A percentile compares a stretch with the other conserved stretches of the same genome.
Evolutionary conservation across 352 stramenopile species (phyloP).

Genomic region (Globisporangium megalacanthum): DNA sequence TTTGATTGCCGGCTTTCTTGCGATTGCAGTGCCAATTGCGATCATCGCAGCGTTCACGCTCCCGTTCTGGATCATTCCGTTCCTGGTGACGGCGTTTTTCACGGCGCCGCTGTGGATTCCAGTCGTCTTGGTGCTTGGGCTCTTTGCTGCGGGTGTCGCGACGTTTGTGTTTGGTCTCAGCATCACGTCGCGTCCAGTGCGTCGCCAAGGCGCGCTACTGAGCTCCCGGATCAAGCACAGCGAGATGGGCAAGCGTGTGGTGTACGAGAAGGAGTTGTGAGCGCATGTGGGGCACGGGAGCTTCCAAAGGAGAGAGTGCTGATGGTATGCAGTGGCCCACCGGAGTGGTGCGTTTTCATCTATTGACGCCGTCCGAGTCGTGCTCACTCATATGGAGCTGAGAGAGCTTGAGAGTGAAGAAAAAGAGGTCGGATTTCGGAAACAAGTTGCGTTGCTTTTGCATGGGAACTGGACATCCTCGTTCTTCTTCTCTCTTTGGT

Average conservation of each 20-base stretch:
- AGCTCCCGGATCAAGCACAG: conserved; percentile 79
- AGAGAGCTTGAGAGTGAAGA: too few species aligned
- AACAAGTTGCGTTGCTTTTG: too few species aligned
- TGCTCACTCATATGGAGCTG: too few species aligned
- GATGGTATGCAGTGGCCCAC: too few species aligned
- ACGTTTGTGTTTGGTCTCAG: conserved; percentile 73
- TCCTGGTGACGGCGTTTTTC: conserved; percentile 71
- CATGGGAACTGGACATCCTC: too few species aligned
- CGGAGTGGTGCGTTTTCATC: too few species aligned
- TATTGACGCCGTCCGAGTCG: too few species aligned
- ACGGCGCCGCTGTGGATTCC: conserved; percentile 77
- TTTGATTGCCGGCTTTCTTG: conserved; percentile 47
- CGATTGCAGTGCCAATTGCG: conserved; percentile 65
- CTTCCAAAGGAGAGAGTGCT: too few species aligned
- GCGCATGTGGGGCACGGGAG: neutral
- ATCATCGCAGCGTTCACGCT: conserved; percentile 72
- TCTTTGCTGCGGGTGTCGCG: conserved; percentile 60
- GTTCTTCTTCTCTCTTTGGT: too few species aligned
- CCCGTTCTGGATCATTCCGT: conserved; percentile 81
- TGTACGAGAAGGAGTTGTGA: conserved; percentile 75
- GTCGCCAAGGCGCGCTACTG: conserved; percentile 68
- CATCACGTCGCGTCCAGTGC: conserved; percentile 67
- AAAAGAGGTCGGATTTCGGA: too few species aligned
- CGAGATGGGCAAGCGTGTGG: conserved; percentile 72
- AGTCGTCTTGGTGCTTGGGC: conserved; percentile 48